Evolutionary conservation across 2,329 filamentous ascomycete genomes (phyloP), one percentile per base, ranked within the genome.

Genomic region (Fusarium agapanthi): DNA sequence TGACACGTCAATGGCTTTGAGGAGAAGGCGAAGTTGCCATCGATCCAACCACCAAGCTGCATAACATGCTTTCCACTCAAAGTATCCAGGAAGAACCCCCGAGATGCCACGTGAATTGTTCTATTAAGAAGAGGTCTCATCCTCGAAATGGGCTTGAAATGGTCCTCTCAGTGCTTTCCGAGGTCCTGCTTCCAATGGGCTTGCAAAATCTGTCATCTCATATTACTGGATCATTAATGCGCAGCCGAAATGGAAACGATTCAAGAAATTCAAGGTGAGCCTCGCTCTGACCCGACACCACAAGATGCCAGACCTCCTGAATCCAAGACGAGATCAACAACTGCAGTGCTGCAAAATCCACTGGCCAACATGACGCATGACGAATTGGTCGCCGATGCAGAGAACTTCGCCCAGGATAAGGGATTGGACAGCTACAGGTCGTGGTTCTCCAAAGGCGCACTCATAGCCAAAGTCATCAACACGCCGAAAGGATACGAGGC

Each of bases 361-460:
- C 65, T 76, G 20, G 58, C 66, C 16, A 54, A 71, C 50, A 59
- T 75, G 55, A 48, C 61, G 7, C 61, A 74, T 5, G 71, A 72
- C 8, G 63, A 75, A 13, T 62, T 77, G 22, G 45, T 75, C 18
- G 57, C 53, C 15, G 73, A 77, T 57, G 72, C 58, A 13, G 65
- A 72, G n/a, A 50, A 24, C 2, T 72, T 77, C 28, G 65, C 65
- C n/a, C 53, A 2, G 84, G 50, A 41, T 30, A 54, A 54, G 26
- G 35, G 35, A 5, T 22, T 54, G 24, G 15, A 28, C 15, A 40
- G 87, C 30, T 81, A 87, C 61, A 75, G 84, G 2, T 82, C 80
- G 83, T 56, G 78, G 40, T 82, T 83, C 60, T 77, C 76, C 53
- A 81, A 81, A 44, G 81, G 79, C 20, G 81, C 80, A 18, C 77